Conservation (phyloP, 2,329 filamentous ascomycete species). For the Talaromyces sp. region DNA sequence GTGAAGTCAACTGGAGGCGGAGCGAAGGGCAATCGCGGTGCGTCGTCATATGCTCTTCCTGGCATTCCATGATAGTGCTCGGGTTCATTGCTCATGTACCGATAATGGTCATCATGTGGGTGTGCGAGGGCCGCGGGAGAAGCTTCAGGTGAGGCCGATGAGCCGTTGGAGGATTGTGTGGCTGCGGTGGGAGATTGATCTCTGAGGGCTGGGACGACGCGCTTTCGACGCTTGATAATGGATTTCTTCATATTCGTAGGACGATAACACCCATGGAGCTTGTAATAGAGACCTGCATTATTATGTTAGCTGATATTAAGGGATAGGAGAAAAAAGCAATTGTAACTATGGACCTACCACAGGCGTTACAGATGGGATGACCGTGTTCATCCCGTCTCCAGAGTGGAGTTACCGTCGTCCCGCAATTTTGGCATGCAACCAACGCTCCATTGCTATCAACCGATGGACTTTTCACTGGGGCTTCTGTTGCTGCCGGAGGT, state of each 20-base stretch:
- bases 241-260: conserved; percentile 99
- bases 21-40: conserved; percentile 37
- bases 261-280: conserved; percentile 89
- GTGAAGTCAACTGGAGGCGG: conserved; percentile 56
- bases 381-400: conserved; percentile 94
- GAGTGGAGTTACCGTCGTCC: conserved; percentile 91
- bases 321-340: not conserved
- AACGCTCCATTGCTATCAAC: conserved; percentile 56
- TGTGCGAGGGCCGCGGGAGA: conserved; percentile 37
- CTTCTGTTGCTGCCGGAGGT: conserved; percentile 20
- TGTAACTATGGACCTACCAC: conserved; percentile 66
- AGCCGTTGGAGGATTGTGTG: conserved; percentile 44
- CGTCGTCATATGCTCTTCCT: conserved; percentile 22
- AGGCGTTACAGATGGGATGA: conserved; percentile 98
- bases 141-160: conserved; percentile 47
- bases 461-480: conserved; percentile 22
- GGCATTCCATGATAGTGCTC: conserved; percentile 27
- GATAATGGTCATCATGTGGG: conserved; percentile 35
- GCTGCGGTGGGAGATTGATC: conserved; percentile 48
- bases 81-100: conserved; percentile 38
- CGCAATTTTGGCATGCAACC: conserved; percentile 95
- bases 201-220: conserved; percentile 78
- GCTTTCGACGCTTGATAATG: conserved; percentile 92
- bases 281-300: conserved; percentile 81
- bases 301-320: conserved; percentile 7